Evolutionary conservation across 2,329 filamentous ascomycete genomes (phyloP), one percentile per base, ranked within the genome.

Genomic region (Didymella glomerata): DNA sequence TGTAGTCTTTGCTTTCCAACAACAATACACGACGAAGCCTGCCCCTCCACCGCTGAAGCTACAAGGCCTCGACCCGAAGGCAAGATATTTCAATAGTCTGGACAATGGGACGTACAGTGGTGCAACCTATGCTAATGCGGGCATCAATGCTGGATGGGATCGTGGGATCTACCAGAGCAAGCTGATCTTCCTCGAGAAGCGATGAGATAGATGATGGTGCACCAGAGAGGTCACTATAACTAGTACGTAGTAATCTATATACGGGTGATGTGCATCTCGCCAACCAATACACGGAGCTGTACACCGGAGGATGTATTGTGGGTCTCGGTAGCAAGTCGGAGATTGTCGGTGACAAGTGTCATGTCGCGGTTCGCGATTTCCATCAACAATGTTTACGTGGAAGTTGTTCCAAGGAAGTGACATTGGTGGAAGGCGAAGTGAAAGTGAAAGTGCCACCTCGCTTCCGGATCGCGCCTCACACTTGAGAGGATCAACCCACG

Each of bases 1-100:
- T 0, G 83, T 86, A 0, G 72, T 89, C 2, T 88, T 89, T 65
- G 84, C 81, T 1, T 89, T 88, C 75, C 86, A 89, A 75, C 79
- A 88, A 30, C 72, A 78, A 22, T 80, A 83, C 0, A 77, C 76
- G 11, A 73, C 84, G 1, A 85, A 87, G 66, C 83, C 85, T n/a
- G 74, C 81, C 1, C 75, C 80, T 8, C 85, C 86, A 0, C 79
- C 81, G 6, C 61, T 89, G 34, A 80, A 79, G 28, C 66, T 90
- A 36, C 82, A 85, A 62, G 87, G 87, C 0, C 68, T 90, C 53
- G 86, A 89, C 57, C 65, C 82, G 0, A 58, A 68, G 6, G 85
- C 85, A 0, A 80, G 71, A 48, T 90, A 89, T 65, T 68, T 60
- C 14, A 82, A 74, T 16, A 74, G 86, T 18, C 78, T 83, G 41